These are phyloP conservation scores for Suillus subalutaceus DNA, from an alignment of 768 basidiomycete species.

Conservation along the genomic window DNA sequence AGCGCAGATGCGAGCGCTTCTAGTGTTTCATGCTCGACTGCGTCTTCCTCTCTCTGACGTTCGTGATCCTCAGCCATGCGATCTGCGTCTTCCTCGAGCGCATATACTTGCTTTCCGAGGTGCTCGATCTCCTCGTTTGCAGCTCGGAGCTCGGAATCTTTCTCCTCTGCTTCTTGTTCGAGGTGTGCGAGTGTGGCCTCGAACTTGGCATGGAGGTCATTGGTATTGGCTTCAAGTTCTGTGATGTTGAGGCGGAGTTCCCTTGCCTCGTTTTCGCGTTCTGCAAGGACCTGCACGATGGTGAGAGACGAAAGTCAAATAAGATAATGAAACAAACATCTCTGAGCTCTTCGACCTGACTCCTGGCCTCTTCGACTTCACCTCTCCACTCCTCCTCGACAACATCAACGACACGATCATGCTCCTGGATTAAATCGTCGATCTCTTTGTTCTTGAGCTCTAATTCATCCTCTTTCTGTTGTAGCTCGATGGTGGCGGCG, in stretches of 20 bases:
- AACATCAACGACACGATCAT: constrained; percentile 68
- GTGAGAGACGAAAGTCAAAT: constrained; percentile 12
- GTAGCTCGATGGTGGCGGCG: constrained; percentile 78
- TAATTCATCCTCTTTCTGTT: constrained; percentile 86
- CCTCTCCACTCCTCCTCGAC: constrained; percentile 88
- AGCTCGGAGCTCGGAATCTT: constrained; percentile 75
- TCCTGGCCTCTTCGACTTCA: constrained; percentile 80
- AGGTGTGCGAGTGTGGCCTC: constrained; percentile 76
- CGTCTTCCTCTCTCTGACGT: constrained; percentile 70
- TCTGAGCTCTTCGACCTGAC: constrained; percentile 77
- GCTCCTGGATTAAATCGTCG: constrained; percentile 75
- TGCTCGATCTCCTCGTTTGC: constrained; percentile 79
- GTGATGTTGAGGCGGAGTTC: constrained; percentile 72
- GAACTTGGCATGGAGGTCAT: constrained; percentile 73
- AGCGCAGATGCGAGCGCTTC: constrained; percentile 71
- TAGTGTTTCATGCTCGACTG: constrained; percentile 66
- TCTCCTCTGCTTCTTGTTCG: constrained; percentile 76
- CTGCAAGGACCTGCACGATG: constrained; percentile 61
- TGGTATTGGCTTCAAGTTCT: constrained; percentile 73
- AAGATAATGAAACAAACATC: constrained; percentile 50
- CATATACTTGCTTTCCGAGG: constrained; percentile 79
- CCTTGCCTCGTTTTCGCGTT: constrained; percentile 79
- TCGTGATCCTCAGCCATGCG: constrained; percentile 72
- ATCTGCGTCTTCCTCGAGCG: constrained; percentile 87
- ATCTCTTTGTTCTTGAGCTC: constrained; percentile 79